Evolutionary conservation across 2,329 filamentous ascomycete genomes (phyloP).

Genomic region (Alternaria postmessia): DNA sequence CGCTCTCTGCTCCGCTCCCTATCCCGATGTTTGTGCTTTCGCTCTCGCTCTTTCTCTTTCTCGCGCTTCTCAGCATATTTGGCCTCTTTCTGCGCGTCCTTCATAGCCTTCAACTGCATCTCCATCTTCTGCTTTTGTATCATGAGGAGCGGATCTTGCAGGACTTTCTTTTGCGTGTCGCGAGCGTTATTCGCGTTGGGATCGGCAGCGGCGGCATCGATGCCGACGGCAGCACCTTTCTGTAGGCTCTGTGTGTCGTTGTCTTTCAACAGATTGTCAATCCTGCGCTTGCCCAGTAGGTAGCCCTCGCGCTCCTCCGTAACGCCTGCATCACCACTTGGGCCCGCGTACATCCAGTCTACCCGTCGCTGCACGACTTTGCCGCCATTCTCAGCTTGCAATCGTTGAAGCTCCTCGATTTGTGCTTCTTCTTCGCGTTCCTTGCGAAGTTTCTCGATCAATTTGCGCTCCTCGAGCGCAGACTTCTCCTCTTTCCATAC

Average conservation of each 20-base stretch:
- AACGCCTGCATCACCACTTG: slow-evolving; percentile 70
- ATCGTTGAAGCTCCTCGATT: slow-evolving; percentile 87
- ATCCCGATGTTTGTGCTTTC: slow-evolving; percentile 56
- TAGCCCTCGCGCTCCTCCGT: slow-evolving; percentile 93
- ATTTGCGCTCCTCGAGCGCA: slow-evolving; percentile 92
- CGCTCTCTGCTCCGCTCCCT: slow-evolving; percentile 34
- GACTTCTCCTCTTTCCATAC: slow-evolving; percentile 94
- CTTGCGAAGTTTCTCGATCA: slow-evolving; percentile 87
- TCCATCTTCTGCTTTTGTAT: slow-evolving; percentile 85
- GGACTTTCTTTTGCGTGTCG: slow-evolving; percentile 85
- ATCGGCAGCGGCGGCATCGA: slow-evolving; percentile 59
- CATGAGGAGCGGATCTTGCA: slow-evolving; percentile 88
- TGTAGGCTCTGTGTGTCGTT: slow-evolving; percentile 78
- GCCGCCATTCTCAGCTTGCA: slow-evolving; percentile 83
- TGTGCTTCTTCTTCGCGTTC: slow-evolving; percentile 93
- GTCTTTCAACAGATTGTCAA: slow-evolving; percentile 81
- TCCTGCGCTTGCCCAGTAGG: slow-evolving; percentile 87
- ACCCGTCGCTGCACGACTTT: slow-evolving; percentile 82
- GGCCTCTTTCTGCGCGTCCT: slow-evolving; percentile 58
- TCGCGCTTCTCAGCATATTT: slow-evolving; percentile 47
- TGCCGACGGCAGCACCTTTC: slow-evolving; percentile 62
- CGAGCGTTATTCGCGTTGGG: slow-evolving; percentile 73
- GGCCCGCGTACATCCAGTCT: slow-evolving; percentile 98
- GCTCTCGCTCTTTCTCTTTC: slow-evolving; percentile 54
- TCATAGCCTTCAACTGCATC: slow-evolving; percentile 68